Base-by-base conservation (phyloP, 257 asterid species). In the Vinca minor region DNA sequence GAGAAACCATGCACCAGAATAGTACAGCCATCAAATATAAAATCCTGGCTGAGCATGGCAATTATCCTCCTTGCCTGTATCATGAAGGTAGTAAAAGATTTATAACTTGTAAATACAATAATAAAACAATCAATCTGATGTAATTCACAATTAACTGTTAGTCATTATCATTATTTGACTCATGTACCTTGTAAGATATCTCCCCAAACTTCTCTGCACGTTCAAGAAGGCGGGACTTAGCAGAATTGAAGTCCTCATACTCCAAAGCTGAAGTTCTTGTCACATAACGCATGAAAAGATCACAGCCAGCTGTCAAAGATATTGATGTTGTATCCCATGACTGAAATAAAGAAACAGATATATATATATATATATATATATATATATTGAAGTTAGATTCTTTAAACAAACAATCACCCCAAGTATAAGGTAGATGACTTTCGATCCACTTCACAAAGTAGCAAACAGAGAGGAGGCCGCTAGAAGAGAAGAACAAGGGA, bases 171-270 rank as follows among this genome's bases (percentile, higher is more conserved):
- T 36, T 20, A 63, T n/a, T 34, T 20, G 45, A 42, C 50, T 32
- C 58, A 70, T 41, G 23, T 71, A 91, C 98, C 95, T 82, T 83
- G 61, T 71, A 78, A 64, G 98, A 91, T 80, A 91, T 86, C 72
- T 86, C 96, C 29, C 96, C 96, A 75, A 91, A 88, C 81, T 85
- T 88, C 86, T 91, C 96, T 67, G 98, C 96, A 23, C 96, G 92
- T 76, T 91, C 96, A 54, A 88, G 79, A 72, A 88, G 95, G 59
- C 95, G 80, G 58, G 90, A 80, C 70, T 88, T 88, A 21, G 96
- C 95, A 42, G 96, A 88, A 64, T 75, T 77, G 69, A 91, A 91
- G 79, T 88, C 88, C 67, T 91, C 98, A 12, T 88, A 83, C 68
- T 88, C 96, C 73, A 92, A 56, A 36, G 96, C 96, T 31, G 95